Conservation (phyloP, 2,329 filamentous ascomycete genomes). For the Alternaria incomplexa region DNA sequence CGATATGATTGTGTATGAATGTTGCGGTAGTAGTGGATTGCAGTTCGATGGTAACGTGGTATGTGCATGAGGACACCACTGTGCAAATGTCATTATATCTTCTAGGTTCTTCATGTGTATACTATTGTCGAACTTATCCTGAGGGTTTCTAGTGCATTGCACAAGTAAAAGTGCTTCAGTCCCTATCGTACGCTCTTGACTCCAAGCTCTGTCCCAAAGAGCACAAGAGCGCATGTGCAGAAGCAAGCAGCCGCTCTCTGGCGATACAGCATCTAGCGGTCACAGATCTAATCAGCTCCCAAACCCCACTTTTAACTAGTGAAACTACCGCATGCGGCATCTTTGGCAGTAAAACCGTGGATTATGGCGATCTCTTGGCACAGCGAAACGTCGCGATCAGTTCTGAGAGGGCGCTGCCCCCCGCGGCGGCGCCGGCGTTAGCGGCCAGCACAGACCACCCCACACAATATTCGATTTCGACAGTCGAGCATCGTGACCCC, state of each 20-base stretch:
- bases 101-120: background rate
- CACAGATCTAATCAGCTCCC: background rate
- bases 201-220: background rate
- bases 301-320: background rate
- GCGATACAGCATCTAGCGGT: background rate
- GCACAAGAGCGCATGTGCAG: background rate
- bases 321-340: constrained; percentile 1
- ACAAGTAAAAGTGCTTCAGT: background rate
- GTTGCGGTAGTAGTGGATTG: background rate
- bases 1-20: background rate
- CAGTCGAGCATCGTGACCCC: constrained; percentile 2
- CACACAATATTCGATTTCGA: constrained; percentile 16
- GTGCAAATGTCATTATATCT: background rate
- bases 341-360: background rate
- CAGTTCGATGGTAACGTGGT: background rate
- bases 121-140: background rate
- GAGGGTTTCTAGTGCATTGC: background rate
- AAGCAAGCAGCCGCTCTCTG: background rate
- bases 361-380: constrained; percentile 10
- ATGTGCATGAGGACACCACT: background rate
- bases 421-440: background rate
- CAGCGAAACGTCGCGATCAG: background rate
- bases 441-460: constrained; percentile 7
- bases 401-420: background rate
- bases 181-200: background rate